Base-by-base conservation (phyloP, 2,329 filamentous ascomycete genomes). In the Colletotrichum cuscutae region DNA sequence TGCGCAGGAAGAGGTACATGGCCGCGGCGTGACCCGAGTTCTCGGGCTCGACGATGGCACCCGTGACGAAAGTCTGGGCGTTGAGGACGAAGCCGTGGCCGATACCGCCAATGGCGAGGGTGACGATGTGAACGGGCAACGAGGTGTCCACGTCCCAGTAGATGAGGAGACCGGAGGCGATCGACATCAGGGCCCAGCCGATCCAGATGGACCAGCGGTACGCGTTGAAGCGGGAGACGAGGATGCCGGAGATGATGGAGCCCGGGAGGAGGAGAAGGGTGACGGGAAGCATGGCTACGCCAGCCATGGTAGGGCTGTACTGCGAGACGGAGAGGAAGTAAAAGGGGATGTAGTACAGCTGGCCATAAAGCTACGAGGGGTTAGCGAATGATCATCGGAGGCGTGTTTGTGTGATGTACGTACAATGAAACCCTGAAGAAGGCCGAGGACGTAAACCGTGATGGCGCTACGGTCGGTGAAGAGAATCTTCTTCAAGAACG, bases 121-220 rank as follows among this genome's bases (percentile, higher is more conserved):
- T 68, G 2, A 71, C 59, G 11, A 75, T 65, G 69, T 75, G 76
- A 0, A 76, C 75, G 0, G 62, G 62, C 5, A 74, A 57, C 2
- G 76, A 58, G 0, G 75, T 72, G 19, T 49, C 52, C 6, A 59
- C 72, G 15, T 70, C 68, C 76, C 76, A 77, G 26, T 63, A 58
- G 13, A 77, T 64, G 58, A 76, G 56, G 1, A 77, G 68, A 11
- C 76, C 76, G 22, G 67, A 67, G 1, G 72, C 75, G 3, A 77
- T 26, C 1, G 54, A 35, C 28, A 73, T 67, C 11, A 74, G 42
- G 12, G 78, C 75, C 81, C 83, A 85, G 22, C 83, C 83, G 54
- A 77, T 70, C 77, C 80, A 81, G 69, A 84, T 80, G 15, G 82
- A 77, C 81, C 81, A 83, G 35, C 83, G 81, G 75, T 79, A 83